Evolutionary conservation across 2,329 filamentous ascomycete species (phyloP).

Genomic region (Paecilomyces sp.): DNA sequence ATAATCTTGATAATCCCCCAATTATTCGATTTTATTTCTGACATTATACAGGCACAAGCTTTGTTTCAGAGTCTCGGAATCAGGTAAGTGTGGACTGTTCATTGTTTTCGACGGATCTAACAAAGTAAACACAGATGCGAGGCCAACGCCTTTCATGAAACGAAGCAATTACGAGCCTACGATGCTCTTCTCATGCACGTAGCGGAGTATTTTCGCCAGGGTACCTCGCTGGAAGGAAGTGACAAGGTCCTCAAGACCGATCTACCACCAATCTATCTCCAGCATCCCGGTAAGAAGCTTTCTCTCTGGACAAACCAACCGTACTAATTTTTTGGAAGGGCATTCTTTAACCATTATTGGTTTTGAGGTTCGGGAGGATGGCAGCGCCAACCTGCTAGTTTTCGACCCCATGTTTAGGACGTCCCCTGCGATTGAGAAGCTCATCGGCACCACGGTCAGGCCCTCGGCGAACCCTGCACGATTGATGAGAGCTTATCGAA

Average conservation of each 20-base stretch:
- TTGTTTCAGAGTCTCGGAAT: constrained; percentile 66
- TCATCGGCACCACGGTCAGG: constrained; percentile 42
- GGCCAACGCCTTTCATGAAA: constrained; percentile 51
- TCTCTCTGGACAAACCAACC: neutral
- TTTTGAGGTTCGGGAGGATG: constrained; percentile 62
- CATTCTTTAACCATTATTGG: constrained; percentile 90
- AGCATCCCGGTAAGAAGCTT: constrained; percentile 58
- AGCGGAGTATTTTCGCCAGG: constrained; percentile 65
- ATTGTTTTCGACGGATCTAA: neutral
- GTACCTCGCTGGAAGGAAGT: constrained; percentile 40
- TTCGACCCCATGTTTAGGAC: constrained; percentile 83
- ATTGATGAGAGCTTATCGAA: constrained; percentile 65
- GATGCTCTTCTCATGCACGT: constrained; percentile 59
- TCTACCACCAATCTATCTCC: constrained; percentile 81
- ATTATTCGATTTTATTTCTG: constrained; percentile 3
- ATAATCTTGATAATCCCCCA: neutral
- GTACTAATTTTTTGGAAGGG: neutral
- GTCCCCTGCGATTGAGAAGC: constrained; percentile 53
- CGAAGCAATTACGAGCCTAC: constrained; percentile 39
- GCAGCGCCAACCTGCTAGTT: constrained; percentile 64
- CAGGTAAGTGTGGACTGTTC: constrained; percentile 39
- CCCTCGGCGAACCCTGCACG: constrained; percentile 32
- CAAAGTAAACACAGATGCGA: constrained; percentile 40
- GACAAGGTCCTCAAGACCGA: constrained; percentile 63
- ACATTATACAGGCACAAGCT: constrained; percentile 60